Evolutionary conservation across 108 stramenopile species (phyloP), one percentile per base, ranked within the genome.

Genomic region (Cyclotella kingstonii): DNA sequence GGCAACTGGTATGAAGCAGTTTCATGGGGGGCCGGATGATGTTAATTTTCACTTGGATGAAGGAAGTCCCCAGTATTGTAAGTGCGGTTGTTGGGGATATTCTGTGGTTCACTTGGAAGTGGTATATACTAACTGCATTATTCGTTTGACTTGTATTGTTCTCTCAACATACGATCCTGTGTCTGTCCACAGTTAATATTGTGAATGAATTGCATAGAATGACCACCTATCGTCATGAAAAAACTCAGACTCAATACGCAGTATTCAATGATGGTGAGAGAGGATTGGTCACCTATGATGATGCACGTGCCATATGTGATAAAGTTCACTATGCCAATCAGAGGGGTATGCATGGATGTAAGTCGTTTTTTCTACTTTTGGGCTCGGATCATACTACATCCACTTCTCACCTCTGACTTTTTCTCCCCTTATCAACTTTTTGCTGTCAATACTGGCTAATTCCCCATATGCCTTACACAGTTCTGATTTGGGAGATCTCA

Each of bases 31-130:
- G 2, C 21, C 66, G 0, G 76, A 77, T 59, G 61, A 61, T 27
- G 48, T 47, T 8, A 77, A 73, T 29, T 77, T 28, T 30, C 66
- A 66, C 25, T 25, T 67, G 36, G 76, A 77, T 53, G 76, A 77
- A 27, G 76, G 76, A 1, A 60, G 53, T 72, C 76, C 76, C 7
- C 76, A 76, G 54, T 77, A 77, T 45, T 77, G 39, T 40, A 15
- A 40, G 39, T 40, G 39, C 14, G 15, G 39, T n/a, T n/a, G n/a
- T n/a, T n/a, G n/a, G n/a, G n/a, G n/a, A n/a, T n/a, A n/a, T n/a
- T n/a, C n/a, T n/a, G n/a, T n/a, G n/a, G n/a, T n/a, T n/a, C n/a
- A n/a, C n/a, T n/a, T n/a, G n/a, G n/a, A n/a, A n/a, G n/a, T n/a
- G n/a, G n/a, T n/a, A n/a, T n/a, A n/a, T n/a, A n/a, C n/a, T n/a